A percentile compares a stretch with the other conserved stretches of the same genome.
Evolutionary conservation across 176 grass and related monocot species (phyloP).

Genomic region (Oryza meyeriana): DNA sequence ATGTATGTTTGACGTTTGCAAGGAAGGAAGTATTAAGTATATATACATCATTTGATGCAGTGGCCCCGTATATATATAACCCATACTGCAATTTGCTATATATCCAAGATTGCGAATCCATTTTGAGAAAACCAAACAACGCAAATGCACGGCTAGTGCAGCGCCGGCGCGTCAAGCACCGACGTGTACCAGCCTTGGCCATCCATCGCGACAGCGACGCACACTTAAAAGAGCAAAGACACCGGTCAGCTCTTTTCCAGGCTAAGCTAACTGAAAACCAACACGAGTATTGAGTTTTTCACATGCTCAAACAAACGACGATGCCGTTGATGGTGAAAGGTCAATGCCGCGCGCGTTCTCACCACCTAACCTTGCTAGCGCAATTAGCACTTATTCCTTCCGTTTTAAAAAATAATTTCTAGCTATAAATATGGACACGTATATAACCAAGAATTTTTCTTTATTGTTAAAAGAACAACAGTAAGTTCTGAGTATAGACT

Average conservation of each 20-base stretch:
- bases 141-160: neutral
- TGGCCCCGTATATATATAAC: neutral
- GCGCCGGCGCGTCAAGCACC: neutral
- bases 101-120: neutral
- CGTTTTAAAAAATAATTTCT: too few species aligned
- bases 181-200: conserved; percentile 5
- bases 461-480: too few species aligned
- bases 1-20: neutral
- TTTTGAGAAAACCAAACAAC: neutral
- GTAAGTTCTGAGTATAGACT: too few species aligned
- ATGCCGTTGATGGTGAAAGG: conserved; percentile 21
- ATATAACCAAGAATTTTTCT: too few species aligned
- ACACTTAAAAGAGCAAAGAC: neutral
- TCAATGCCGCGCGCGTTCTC: conserved; percentile 35
- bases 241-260: conserved; percentile 26
- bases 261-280: neutral
- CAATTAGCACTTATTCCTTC: neutral
- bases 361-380: neutral
- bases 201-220: conserved; percentile 7
- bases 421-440: too few species aligned
- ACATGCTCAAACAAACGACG: conserved; percentile 3
- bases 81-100: neutral
- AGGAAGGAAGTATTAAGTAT: neutral
- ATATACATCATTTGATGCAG: neutral
- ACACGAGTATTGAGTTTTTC: conserved; percentile 24